Base-by-base conservation (phyloP, 306 rosid species). In the Dalbergia cultrata region DNA sequence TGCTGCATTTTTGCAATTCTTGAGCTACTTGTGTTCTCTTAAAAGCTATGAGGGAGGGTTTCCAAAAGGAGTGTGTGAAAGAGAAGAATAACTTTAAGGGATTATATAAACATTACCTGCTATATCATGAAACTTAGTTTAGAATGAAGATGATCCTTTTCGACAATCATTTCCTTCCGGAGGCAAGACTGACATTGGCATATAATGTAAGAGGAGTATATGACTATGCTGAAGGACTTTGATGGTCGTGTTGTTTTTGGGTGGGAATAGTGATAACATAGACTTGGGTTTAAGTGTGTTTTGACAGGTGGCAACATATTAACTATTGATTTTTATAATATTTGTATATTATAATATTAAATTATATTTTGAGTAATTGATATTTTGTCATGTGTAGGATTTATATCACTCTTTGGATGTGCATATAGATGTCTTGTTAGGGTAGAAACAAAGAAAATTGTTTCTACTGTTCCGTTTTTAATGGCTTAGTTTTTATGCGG, bases 391-490 rank as follows among this genome's bases (percentile, higher is more conserved):
- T 5, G 5, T 37, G 7, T 37, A 37, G 8, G 41, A 7, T 7
- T 37, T 7, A 37, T 26, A 26, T 26, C 31, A 26, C 31, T 26
- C 31, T 37, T 37, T 37, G 18, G 82, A 77, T 33, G 82, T 82
- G 74, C 78, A 53, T 86, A 73, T 86, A 73, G 47, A 37, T 72
- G 61, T 80, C 83, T 84, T 69, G 77, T 80, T 84, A 69, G 17
- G 72, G 76, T 63, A 52, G 67, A 90, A 87, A 85, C 78, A 60
- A 72, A 82, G 76, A 59, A 74, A 79, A 80, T 83, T 75, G 58
- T 82, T 67, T 70, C 10, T 58, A 10, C 18, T 17, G n/a, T 73
- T 80, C 58, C 47, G 18, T 7, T 43, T 43, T 43, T 43, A 43
- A 56, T 82, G 33, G 80, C 73, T 64, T 65, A 39, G 41, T 47